phyloP scores from a whole-genome alignment of 1,139 yeast species.

The Sugiyamaella sp. region DNA sequence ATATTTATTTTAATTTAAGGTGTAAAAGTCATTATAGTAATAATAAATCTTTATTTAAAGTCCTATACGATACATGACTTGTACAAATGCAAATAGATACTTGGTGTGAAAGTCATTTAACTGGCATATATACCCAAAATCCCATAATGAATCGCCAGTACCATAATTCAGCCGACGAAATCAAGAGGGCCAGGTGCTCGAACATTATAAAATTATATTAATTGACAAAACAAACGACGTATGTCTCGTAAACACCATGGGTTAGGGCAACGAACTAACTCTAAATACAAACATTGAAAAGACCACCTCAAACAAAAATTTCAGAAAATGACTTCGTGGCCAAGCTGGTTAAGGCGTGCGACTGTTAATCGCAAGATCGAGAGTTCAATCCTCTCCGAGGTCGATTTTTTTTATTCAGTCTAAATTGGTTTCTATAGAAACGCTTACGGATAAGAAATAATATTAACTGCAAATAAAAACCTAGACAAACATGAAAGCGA shows the following conservation, averaged over 20 bases:
- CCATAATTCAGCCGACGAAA: too few relatives aligned
- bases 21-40: too few relatives aligned
- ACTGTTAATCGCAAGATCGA: conserved; percentile 62
- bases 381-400: conserved; percentile 56
- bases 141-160: not conserved
- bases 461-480: not conserved
- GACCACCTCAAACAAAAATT: too few relatives aligned
- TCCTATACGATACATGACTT: too few relatives aligned
- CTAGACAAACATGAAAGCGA: conserved; percentile 29
- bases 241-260: too few relatives aligned
- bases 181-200: too few relatives aligned
- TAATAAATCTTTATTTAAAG: not conserved
- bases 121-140: not conserved
- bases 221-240: too few relatives aligned
- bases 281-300: too few relatives aligned
- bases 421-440: not conserved
- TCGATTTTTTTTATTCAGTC: conserved; percentile 34
- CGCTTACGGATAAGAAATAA: not conserved
- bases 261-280: too few relatives aligned
- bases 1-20: too few relatives aligned
- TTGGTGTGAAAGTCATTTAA: not conserved
- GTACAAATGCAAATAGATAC: too few relatives aligned
- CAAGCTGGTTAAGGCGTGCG: conserved; percentile 64
- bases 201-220: too few relatives aligned
- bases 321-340: conserved; percentile 52